A percentile compares a stretch with the other conserved stretches of the same genome.
Conservation (phyloP, 2,329 filamentous ascomycete genomes). For the Penicillium nordicum region DNA sequence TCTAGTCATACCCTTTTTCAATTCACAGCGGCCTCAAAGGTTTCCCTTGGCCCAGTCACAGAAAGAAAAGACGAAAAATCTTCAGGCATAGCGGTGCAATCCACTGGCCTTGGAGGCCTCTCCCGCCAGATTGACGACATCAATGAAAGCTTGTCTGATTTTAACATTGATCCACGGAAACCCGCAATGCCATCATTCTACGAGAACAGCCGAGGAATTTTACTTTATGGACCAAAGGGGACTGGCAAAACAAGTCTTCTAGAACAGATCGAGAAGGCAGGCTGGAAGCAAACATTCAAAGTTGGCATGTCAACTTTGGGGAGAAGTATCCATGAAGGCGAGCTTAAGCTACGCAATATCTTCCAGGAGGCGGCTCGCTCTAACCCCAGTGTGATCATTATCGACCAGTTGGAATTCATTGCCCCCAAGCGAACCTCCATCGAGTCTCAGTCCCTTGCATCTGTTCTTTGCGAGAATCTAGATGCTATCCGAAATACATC, state of each 20-base stretch:
- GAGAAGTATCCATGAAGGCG: slow-evolving; percentile 41
- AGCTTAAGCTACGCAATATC: slow-evolving; percentile 59
- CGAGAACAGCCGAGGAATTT: slow-evolving; percentile 55
- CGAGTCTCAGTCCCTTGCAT: slow-evolving; percentile 37
- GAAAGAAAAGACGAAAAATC: slow-evolving; percentile 14
- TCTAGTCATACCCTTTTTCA: slow-evolving; percentile 34
- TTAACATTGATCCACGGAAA: slow-evolving; percentile 39
- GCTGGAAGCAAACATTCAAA: slow-evolving; percentile 67
- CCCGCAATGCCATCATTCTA: slow-evolving; percentile 42
- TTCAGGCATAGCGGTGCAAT: slow-evolving; percentile 30
- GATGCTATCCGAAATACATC: slow-evolving; percentile 45
- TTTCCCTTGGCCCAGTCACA: slow-evolving; percentile 31
- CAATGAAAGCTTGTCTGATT: slow-evolving; percentile 62
- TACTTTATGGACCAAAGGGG: slow-evolving; percentile 77
- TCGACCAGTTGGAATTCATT: slow-evolving; percentile 73
- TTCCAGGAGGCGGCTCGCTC: slow-evolving; percentile 67
- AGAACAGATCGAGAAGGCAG: slow-evolving; percentile 60
- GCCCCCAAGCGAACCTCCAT: slow-evolving; percentile 57
- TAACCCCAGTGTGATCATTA: slow-evolving; percentile 73
- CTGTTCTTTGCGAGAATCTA: slow-evolving; percentile 42
- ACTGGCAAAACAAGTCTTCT: slow-evolving; percentile 81
- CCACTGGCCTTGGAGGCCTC: slow-evolving; percentile 64
- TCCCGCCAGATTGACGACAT: slow-evolving; percentile 61
- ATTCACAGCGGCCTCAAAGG: slow-evolving; percentile 33
- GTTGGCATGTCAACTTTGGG: slow-evolving; percentile 34